A percentile compares a stretch with the other conserved stretches of the same genome.
These are phyloP conservation scores for Cicer chorassanicum DNA, from an alignment of 306 rosid species.

Conservation along the genomic window DNA sequence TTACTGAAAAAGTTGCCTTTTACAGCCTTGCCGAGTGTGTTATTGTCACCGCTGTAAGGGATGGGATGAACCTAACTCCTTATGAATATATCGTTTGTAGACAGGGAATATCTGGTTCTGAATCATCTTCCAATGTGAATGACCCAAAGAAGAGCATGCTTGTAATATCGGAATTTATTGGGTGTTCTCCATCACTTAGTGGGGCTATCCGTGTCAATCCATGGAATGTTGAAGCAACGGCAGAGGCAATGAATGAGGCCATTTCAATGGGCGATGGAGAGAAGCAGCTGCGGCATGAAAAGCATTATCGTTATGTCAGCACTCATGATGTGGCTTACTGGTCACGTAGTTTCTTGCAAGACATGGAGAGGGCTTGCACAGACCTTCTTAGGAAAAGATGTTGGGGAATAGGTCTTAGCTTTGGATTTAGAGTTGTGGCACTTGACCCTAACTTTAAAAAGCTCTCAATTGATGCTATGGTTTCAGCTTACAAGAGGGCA, in stretches of 20 bases:
- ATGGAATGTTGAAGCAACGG: constrained; percentile 79
- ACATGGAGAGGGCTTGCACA: constrained; percentile 77
- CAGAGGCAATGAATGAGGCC: constrained; percentile 77
- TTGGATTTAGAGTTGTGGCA: constrained; percentile 82
- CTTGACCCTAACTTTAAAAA: constrained; percentile 82
- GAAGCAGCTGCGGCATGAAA: constrained; percentile 74
- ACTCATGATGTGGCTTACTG: constrained; percentile 79
- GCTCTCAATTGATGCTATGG: constrained; percentile 68
- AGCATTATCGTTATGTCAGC: constrained; percentile 80
- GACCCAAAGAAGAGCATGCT: constrained; percentile 77
- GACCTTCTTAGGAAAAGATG: constrained; percentile 73
- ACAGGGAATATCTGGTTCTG: constrained; percentile 65
- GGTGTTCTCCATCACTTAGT: constrained; percentile 86
- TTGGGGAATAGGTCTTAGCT: constrained; percentile 84
- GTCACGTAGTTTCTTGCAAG: constrained; percentile 85
- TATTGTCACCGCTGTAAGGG: constrained; percentile 84
- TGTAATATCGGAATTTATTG: constrained; percentile 85
- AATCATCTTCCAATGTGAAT: constrained; percentile 51
- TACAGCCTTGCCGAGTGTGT: constrained; percentile 86
- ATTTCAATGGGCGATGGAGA: constrained; percentile 67
- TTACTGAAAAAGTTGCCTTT: constrained; percentile 68
- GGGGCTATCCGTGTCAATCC: constrained; percentile 86
- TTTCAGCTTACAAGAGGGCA: constrained; percentile 62
- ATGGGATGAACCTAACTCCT: constrained; percentile 86
- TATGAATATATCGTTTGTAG: constrained; percentile 83